phyloP scores from a whole-genome alignment of 2,329 filamentous ascomycete genomes.

The Colletotrichum gigasporum region DNA sequence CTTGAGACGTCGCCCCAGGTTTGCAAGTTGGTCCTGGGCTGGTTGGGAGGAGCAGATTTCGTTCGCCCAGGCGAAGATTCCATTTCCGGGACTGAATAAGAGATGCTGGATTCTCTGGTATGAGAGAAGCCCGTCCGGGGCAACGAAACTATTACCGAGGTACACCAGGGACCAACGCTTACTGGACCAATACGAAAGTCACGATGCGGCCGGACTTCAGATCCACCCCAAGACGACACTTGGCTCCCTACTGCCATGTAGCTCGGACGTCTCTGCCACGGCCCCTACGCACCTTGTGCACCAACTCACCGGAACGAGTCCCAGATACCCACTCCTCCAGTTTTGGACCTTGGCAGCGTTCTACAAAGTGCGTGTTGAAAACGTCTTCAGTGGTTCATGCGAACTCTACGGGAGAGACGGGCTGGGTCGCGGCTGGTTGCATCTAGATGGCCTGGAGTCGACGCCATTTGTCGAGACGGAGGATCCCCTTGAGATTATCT shows the following conservation, averaged over 20 bases:
- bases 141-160: background rate
- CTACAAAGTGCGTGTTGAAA: background rate
- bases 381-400: background rate
- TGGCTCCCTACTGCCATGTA: no score
- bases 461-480: no score
- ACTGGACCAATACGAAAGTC: no score
- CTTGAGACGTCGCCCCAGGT: background rate
- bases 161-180: no score
- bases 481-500: background rate
- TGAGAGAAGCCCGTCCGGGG: background rate
- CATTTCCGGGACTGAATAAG: background rate
- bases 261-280: background rate
- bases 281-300: background rate
- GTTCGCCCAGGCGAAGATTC: background rate
- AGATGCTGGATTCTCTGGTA: conserved; percentile 1
- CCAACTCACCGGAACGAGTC: rapidly evolving
- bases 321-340: background rate
- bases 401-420: background rate
- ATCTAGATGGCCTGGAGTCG: background rate
- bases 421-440: background rate
- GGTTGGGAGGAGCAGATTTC: background rate
- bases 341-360: background rate
- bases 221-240: no score
- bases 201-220: no score
- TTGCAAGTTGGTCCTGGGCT: conserved; percentile 8